Percentiles rank a stretch among this genome's conserved stretches.
Conservation (phyloP, 371 early-diverging fungal genomes). For the Zopfochytrium polystomum region DNA sequence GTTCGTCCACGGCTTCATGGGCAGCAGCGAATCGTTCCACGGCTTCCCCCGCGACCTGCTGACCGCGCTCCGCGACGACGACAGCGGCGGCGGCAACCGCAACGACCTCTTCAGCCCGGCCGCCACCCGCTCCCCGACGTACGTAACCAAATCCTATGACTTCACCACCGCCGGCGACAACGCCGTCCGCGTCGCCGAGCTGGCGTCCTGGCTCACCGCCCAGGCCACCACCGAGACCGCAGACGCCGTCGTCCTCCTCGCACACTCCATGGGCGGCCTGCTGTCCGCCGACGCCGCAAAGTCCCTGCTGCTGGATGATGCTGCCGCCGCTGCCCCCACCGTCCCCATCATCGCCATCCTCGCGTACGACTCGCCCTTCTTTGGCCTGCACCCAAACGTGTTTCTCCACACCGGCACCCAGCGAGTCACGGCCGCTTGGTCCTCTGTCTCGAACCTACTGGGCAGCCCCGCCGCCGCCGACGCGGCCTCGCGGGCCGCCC, state of each 20-base stretch:
- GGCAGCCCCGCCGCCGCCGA: too few species aligned
- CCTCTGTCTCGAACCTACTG: too few species aligned
- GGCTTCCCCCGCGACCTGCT: constrained; percentile 42
- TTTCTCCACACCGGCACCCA: constrained; percentile 4
- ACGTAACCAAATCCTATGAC: not conserved
- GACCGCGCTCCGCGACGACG: constrained; percentile 8
- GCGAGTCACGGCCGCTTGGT: too few species aligned
- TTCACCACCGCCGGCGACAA: not conserved
- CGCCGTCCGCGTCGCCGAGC: not conserved
- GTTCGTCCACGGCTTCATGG: constrained; percentile 49
- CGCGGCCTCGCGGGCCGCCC: too few species aligned
- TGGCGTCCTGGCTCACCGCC: not conserved
- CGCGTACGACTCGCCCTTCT: constrained; percentile 49
- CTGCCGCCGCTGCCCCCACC: not conserved
- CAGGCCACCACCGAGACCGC: not conserved
- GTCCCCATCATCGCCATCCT: constrained; percentile 40
- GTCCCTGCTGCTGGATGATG: not conserved
- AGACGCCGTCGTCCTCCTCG: constrained; percentile 31
- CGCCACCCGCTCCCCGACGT: constrained; percentile 31
- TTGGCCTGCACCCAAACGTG: constrained; percentile 35
- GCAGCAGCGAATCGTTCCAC: constrained; percentile 36
- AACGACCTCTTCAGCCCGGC: constrained; percentile 34
- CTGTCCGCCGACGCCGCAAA: constrained; percentile 35
- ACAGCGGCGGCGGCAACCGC: constrained; percentile 18
- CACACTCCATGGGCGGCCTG: constrained; percentile 48